Base-by-base conservation (phyloP, 768 basidiomycete genomes). In the Naganishia kalamii region DNA sequence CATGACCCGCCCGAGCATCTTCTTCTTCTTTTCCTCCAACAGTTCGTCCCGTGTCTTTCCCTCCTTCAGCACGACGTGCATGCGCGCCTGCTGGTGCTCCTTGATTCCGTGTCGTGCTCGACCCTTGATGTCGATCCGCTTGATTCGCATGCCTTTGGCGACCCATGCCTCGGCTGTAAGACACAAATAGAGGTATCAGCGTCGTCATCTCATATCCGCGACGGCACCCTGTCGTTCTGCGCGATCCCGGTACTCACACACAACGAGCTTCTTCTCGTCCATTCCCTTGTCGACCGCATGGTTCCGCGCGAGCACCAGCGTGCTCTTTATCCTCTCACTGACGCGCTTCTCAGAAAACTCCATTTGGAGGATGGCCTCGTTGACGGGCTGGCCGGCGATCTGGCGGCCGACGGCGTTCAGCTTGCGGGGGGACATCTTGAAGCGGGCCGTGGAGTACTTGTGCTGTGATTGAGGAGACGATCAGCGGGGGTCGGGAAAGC, bases 291-390 rank as follows among this genome's bases (percentile, higher is more conserved):
- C 87, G 41, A 85, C 82, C 0, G 93, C 94, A 71, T 93, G 88
- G 74, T 92, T 85, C 73, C 89, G 88, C 2, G 92, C 92, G 0
- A 88, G 85, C 13, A 85, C 85, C 48, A 98, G 83, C 84, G 91
- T 91, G 70, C 87, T 89, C 83, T 90, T 87, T 65, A 99, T 85
- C 66, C 90, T 86, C 50, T 81, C 83, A 69, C 90, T 87, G 15
- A 88, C 90, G 25, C 90, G 84, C 80, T 99, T 99, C 77, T 93
- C 88, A 68, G 88, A 90, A 78, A 96, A 97, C 75, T 88, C 85
- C 90, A 98, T 93, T 72, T 99, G 94, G 64, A 97, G 81, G 75
- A 99, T 94, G 37, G 94, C 94, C 70, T 87, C 85, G 80, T 97
- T 93, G 66, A 97, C 87, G 19, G 93, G 92, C 71, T 91, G 88